A percentile compares a stretch with the other conserved stretches of the same genome.
Evolutionary conservation across 73 alveolate species (phyloP).

Genomic region (Blepharisma stoltei): DNA sequence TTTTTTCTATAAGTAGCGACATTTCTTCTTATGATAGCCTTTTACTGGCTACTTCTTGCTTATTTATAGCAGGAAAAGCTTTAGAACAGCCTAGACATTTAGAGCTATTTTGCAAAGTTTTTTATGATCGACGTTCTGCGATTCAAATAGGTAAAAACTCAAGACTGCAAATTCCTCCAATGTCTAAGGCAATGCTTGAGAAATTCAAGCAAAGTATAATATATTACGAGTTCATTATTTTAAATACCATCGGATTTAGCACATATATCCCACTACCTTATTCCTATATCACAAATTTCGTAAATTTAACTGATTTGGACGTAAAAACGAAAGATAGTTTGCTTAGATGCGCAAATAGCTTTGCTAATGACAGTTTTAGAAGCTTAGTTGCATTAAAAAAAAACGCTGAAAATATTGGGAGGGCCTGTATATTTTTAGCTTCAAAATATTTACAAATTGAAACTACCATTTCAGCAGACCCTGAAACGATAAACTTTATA

Average conservation of each 20-base stretch:
- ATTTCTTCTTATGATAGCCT: neutral
- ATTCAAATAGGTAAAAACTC: neutral
- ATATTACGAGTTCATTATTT: neutral
- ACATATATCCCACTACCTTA: neutral
- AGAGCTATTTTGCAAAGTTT: neutral
- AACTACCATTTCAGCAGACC: neutral
- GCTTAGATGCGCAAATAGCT: slow-evolving; percentile 6
- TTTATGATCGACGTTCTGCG: neutral
- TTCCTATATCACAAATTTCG: neutral
- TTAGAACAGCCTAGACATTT: slow-evolving; percentile 11
- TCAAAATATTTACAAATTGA: neutral
- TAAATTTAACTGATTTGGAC: neutral
- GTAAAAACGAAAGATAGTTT: slow-evolving; percentile 7
- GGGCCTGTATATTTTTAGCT: slow-evolving; percentile 16
- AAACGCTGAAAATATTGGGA: neutral
- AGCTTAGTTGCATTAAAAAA: neutral
- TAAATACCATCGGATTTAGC: slow-evolving; percentile 2
- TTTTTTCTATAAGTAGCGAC: neutral
- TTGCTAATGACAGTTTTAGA: slow-evolving; percentile 4
- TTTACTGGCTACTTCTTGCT: neutral
- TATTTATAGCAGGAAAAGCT: slow-evolving; percentile 18
- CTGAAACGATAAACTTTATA: neutral
- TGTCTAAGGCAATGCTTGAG: neutral
- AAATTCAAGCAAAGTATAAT: neutral
- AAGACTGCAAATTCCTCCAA: slow-evolving; percentile 14